phyloP scores from a whole-genome alignment of 148 eudicot species.

The Rhododendron simsii region DNA sequence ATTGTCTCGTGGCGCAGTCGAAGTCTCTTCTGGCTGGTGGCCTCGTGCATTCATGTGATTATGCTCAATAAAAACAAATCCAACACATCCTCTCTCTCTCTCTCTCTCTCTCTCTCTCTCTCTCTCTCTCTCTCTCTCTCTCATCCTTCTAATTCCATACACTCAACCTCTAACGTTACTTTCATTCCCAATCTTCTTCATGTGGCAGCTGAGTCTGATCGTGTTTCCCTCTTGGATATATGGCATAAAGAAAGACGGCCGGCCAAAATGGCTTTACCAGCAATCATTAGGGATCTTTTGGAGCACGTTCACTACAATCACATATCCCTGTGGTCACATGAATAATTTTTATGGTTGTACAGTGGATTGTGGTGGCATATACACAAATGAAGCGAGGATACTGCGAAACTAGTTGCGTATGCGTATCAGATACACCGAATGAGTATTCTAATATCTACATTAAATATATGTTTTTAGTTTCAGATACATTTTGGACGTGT shows the following conservation, averaged over 20 bases:
- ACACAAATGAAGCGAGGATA: no score
- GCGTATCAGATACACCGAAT: no score
- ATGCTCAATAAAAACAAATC: constrained; percentile 10
- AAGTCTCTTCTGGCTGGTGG: neutral
- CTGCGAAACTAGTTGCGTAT: no score
- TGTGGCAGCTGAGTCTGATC: neutral
- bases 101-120: constrained; percentile 5
- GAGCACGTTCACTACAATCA: neutral
- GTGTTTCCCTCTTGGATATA: neutral
- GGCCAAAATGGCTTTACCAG: neutral
- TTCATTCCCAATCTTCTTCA: constrained; percentile 8
- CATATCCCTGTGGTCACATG: neutral
- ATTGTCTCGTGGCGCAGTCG: neutral
- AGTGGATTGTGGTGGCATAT: neutral
- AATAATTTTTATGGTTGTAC: neutral
- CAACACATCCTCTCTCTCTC: constrained; percentile 15
- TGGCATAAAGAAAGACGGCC: neutral
- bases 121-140: constrained; percentile 4
- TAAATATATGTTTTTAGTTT: no score
- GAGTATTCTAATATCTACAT: no score
- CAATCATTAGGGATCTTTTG: neutral
- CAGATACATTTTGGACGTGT: no score
- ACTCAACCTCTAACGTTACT: constrained; percentile 19
- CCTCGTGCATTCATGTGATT: constrained; percentile 39
- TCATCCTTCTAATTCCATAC: neutral